A percentile compares a stretch with the other conserved stretches of the same genome.
Conservation (phyloP, 2,329 filamentous ascomycete genomes). For the Orbilia oligospora region DNA sequence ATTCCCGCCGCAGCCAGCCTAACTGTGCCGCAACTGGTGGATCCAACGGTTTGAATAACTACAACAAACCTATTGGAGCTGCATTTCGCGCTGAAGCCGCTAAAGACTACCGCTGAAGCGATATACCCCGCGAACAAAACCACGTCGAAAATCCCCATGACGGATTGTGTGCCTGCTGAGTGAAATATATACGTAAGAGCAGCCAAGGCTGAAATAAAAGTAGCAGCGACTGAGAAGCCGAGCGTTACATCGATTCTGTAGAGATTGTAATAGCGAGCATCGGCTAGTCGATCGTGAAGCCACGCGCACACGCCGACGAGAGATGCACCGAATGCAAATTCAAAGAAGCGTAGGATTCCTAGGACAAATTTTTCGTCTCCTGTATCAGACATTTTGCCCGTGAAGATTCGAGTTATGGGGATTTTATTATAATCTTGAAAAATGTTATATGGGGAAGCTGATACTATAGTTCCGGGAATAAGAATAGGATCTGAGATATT, state of each 20-base stretch:
- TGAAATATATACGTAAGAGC: constrained; percentile 7
- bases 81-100: constrained; percentile 29
- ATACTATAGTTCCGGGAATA: neutral
- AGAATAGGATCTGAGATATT: neutral
- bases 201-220: constrained; percentile 15
- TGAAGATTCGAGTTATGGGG: neutral
- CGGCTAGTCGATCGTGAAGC: constrained; percentile 61
- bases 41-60: constrained; percentile 4
- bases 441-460: neutral
- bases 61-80: neutral
- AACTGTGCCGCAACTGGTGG: constrained; percentile 23
- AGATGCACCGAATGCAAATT: constrained; percentile 61
- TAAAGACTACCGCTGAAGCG: constrained; percentile 34
- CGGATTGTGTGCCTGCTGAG: neutral
- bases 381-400: neutral
- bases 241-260: constrained; percentile 48
- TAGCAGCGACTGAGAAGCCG: constrained; percentile 57
- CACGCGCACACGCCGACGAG: constrained; percentile 62
- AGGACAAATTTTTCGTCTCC: constrained; percentile 34
- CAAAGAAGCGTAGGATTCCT: constrained; percentile 60
- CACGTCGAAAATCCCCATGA: constrained; percentile 23
- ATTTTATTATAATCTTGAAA: neutral
- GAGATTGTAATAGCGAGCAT: constrained; percentile 24
- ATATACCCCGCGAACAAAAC: constrained; percentile 22
- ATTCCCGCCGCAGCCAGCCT: constrained; percentile 31